Evolutionary conservation across 78 protist species (phyloP).

Genomic region (Dictyostelium discoideum): dicty_2.7 NC_007089.4:5271501-5272000

Average conservation of each 20-base stretch:
- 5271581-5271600: slow-evolving; percentile 10
- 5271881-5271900: background rate
- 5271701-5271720: slow-evolving; percentile 8
- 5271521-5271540: slow-evolving; percentile 52
- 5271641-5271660: background rate
- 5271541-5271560: slow-evolving; percentile 2
- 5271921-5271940: slow-evolving; percentile 13
- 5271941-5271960: background rate
- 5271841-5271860: background rate
- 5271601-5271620: slow-evolving; percentile 20
- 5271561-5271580: background rate
- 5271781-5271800: slow-evolving; percentile 80
- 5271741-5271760: slow-evolving; percentile 7
- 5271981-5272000: background rate
- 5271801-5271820: slow-evolving; percentile 73
- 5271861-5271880: slow-evolving; percentile 26
- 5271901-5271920: background rate
- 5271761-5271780: slow-evolving; percentile 7
- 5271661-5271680: background rate
- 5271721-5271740: background rate
- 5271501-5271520: background rate
- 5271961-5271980: background rate
- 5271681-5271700: slow-evolving; percentile 8
- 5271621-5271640: background rate
- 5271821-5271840: slow-evolving; percentile 28